phyloP scores from a whole-genome alignment of 164 flowering plant species.

The Houttuynia cordata region DNA sequence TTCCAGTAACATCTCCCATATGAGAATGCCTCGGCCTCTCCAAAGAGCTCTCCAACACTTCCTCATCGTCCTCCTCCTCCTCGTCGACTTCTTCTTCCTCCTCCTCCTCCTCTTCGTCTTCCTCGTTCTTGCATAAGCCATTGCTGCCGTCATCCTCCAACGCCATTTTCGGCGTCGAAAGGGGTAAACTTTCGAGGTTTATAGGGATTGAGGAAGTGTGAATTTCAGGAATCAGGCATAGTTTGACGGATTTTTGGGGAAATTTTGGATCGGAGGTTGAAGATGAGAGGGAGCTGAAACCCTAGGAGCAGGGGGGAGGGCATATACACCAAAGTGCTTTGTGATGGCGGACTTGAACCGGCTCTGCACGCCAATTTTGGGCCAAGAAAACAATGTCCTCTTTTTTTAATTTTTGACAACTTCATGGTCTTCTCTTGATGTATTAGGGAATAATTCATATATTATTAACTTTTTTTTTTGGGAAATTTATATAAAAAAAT shows the following conservation, averaged over 20 bases:
- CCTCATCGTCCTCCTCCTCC: constrained; percentile 1
- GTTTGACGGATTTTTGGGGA: no score
- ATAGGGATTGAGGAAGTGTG: neutral
- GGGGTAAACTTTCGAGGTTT: neutral
- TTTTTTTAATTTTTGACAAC: no score
- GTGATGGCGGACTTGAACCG: neutral
- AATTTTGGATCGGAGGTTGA: neutral
- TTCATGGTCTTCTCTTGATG: no score
- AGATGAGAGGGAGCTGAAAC: neutral
- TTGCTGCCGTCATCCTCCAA: neutral
- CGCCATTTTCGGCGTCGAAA: neutral
- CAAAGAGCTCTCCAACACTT: neutral
- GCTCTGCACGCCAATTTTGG: no score
- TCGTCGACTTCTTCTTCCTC: neutral
- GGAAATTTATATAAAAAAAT: no score
- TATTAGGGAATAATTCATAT: no score
- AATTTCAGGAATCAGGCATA: neutral
- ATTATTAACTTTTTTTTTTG: no score
- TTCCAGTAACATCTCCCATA: neutral
- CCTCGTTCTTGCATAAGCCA: neutral
- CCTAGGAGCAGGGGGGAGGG: neutral
- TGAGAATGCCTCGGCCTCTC: neutral
- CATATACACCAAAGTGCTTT: neutral
- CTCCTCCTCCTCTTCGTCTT: neutral
- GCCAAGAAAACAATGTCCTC: no score